phyloP scores from a whole-genome alignment of 2,329 filamentous ascomycete species.

The Fusarium sterilihyphosum region DNA sequence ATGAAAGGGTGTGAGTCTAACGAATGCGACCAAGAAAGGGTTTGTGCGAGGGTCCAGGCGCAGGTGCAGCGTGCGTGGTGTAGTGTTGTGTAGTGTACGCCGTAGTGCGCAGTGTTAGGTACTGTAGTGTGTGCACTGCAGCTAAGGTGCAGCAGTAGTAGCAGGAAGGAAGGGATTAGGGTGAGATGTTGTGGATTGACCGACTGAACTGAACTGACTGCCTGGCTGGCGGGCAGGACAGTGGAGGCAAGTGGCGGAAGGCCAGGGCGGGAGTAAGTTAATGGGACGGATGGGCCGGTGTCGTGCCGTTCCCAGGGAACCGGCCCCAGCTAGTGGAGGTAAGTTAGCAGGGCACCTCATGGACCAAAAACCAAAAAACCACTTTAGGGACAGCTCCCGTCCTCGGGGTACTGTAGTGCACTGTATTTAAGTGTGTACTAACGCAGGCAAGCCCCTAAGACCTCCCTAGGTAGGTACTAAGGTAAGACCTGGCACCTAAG shows the following conservation, averaged over 20 bases:
- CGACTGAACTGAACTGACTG: neutral
- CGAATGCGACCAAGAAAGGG: conserved; percentile 7
- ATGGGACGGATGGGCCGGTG: conserved; percentile 51
- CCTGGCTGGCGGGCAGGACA: neutral
- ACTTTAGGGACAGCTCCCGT: conserved; percentile 18
- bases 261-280: conserved; percentile 47
- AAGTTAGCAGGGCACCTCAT: neutral
- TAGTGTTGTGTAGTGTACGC: neutral
- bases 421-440: neutral
- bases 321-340: conserved; percentile 43
- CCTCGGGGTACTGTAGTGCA: conserved; percentile 5
- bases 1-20: conserved; percentile 20
- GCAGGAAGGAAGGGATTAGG: conserved; percentile 27
- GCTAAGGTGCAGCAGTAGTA: conserved; percentile 38
- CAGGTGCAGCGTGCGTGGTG: neutral
- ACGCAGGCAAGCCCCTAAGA: neutral
- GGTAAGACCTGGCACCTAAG: neutral
- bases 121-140: neutral
- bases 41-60: conserved; percentile 16
- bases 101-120: neutral
- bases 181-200: conserved; percentile 6
- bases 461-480: neutral
- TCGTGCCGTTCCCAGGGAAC: conserved; percentile 52
- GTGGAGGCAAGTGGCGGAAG: conserved; percentile 41
- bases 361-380: conserved; percentile 23